These are phyloP conservation scores for Coemansia sp. DNA, from an alignment of 192 early-diverging fungal species.

Conservation along the genomic window DNA sequence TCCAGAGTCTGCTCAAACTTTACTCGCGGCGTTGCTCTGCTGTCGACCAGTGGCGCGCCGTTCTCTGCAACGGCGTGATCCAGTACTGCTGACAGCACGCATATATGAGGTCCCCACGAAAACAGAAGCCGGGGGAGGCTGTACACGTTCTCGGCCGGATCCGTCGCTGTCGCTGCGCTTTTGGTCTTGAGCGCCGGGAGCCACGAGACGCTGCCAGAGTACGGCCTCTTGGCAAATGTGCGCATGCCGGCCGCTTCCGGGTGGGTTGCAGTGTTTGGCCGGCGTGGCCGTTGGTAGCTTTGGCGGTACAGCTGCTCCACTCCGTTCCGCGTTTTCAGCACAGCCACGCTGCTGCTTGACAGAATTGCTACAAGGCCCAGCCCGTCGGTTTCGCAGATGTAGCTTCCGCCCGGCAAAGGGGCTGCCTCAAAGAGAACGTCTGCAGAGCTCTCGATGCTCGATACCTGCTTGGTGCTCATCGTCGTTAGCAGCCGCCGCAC, in stretches of 20 bases:
- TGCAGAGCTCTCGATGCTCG: background rate
- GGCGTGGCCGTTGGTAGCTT: conserved; percentile 7
- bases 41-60: conserved; percentile 21
- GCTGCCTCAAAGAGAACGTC: conserved; percentile 30
- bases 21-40: conserved; percentile 7
- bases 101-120: conserved; percentile 27
- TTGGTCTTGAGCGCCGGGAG: conserved; percentile 28
- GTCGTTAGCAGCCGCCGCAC: conserved; percentile 43
- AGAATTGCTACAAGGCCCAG: conserved; percentile 43
- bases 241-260: conserved; percentile 4
- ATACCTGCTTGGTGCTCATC: conserved; percentile 28
- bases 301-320: conserved; percentile 32
- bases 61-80: conserved; percentile 29
- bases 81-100: conserved; percentile 15
- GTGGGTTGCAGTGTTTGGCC: background rate
- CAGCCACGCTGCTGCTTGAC: conserved; percentile 19
- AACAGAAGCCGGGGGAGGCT: conserved; percentile 30
- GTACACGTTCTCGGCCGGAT: conserved; percentile 15
- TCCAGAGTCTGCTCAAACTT: conserved; percentile 14
- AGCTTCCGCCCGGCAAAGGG: conserved; percentile 21
- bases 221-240: conserved; percentile 31
- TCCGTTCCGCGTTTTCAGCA: conserved; percentile 24
- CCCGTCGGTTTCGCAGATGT: conserved; percentile 22
- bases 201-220: conserved; percentile 43
- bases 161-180: conserved; percentile 18